Evolutionary conservation across 805 yeast species (phyloP).

Genomic region (Myxozyma neotropica): DNA sequence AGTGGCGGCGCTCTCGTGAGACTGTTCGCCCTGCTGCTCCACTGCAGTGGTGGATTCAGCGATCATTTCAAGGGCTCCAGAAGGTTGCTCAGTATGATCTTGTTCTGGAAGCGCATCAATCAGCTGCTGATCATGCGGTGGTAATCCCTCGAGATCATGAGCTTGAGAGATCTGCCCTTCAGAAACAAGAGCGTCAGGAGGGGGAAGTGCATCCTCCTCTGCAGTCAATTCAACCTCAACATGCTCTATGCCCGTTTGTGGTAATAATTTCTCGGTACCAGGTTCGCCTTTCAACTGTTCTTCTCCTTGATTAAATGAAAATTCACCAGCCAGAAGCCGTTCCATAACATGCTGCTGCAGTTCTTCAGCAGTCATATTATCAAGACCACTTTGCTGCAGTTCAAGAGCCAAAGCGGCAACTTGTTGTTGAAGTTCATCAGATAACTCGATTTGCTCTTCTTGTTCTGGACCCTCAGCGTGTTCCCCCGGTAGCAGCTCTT

Average conservation of each 20-base stretch:
- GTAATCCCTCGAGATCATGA: not conserved
- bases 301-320: not conserved
- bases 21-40: not conserved
- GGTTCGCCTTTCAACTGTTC: not conserved
- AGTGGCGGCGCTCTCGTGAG: conserved; percentile 2
- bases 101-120: not conserved
- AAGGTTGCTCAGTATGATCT: not conserved
- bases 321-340: conserved; percentile 11
- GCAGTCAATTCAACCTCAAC: not conserved
- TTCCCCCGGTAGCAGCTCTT: not conserved
- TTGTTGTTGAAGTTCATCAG: conserved; percentile 14
- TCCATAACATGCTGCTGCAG: conserved; percentile 20
- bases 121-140: not conserved
- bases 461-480: conserved; percentile 1
- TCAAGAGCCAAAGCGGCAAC: conserved; percentile 14
- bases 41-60: not conserved
- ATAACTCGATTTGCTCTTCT: conserved; percentile 2
- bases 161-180: not conserved
- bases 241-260: not conserved
- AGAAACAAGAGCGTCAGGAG: not conserved
- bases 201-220: not conserved
- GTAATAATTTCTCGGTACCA: not conserved
- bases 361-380: conserved; percentile 12
- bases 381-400: conserved; percentile 14
- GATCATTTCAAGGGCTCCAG: not conserved